These are phyloP conservation scores for Venustampulla echinocandica DNA, from an alignment of 495 filamentous ascomycete species.

Conservation along the genomic window DNA sequence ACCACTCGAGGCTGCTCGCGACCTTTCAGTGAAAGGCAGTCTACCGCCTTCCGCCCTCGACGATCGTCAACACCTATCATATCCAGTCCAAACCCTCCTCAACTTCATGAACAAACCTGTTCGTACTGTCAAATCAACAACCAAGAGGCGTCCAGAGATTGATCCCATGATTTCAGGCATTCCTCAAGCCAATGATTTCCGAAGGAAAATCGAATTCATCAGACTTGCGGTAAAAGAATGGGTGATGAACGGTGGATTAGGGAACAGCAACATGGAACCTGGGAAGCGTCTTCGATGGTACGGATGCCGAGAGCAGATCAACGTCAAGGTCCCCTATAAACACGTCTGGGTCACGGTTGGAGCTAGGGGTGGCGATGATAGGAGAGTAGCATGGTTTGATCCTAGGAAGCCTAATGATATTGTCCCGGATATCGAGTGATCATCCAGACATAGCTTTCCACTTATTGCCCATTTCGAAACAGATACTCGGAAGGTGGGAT, in stretches of 20 bases:
- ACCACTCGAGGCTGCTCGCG: slow-evolving; percentile 55
- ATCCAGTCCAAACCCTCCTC: slow-evolving; percentile 50
- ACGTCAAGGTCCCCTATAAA: slow-evolving; percentile 50
- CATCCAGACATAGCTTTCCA: background rate
- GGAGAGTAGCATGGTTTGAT: slow-evolving; percentile 41
- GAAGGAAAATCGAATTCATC: slow-evolving; percentile 71
- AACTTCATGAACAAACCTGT: slow-evolving; percentile 40
- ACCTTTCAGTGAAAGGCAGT: slow-evolving; percentile 51
- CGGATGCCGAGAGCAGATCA: slow-evolving; percentile 54
- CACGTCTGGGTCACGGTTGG: slow-evolving; percentile 82
- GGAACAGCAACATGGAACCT: slow-evolving; percentile 43
- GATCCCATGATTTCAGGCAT: slow-evolving; percentile 50
- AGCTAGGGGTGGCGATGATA: slow-evolving; percentile 61
- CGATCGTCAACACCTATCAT: slow-evolving; percentile 48
- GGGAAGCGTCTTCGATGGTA: slow-evolving; percentile 54
- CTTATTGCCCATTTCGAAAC: background rate
- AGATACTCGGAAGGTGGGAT: background rate
- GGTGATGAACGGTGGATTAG: slow-evolving; percentile 63
- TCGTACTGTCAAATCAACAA: slow-evolving; percentile 33
- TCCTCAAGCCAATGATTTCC: slow-evolving; percentile 68
- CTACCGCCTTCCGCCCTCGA: slow-evolving; percentile 59
- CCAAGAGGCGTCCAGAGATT: slow-evolving; percentile 40
- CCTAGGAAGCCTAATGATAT: slow-evolving; percentile 38
- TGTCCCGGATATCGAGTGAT: slow-evolving; percentile 37
- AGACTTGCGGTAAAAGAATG: slow-evolving; percentile 60